phyloP scores from a whole-genome alignment of 2,329 filamentous ascomycete genomes.

The Monosporascus sp. region DNA sequence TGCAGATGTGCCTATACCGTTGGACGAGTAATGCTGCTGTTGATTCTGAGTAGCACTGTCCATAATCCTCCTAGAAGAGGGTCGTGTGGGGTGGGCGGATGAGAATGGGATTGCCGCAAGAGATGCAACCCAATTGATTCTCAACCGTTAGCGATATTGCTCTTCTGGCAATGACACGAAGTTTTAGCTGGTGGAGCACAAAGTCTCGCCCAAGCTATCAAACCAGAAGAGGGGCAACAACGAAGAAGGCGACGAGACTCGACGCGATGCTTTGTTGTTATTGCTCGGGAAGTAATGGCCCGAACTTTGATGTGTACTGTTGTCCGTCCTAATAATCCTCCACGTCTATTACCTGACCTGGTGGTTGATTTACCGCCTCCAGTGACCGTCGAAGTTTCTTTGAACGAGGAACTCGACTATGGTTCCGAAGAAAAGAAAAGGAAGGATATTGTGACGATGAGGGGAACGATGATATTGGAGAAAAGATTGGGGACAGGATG shows the following conservation, averaged over 20 bases:
- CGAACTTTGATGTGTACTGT: conserved; percentile 11
- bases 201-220: not conserved
- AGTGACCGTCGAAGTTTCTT: conserved; percentile 17
- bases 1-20: conserved; percentile 51
- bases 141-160: not conserved
- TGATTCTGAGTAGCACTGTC: conserved; percentile 38
- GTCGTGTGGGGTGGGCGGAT: conserved; percentile 13
- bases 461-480: conserved; percentile 29
- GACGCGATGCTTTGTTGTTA: conserved; percentile 9
- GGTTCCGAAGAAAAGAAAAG: conserved; percentile 12
- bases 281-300: conserved; percentile 12
- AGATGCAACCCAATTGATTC: conserved; percentile 14
- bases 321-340: conserved; percentile 21
- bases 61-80: conserved; percentile 38
- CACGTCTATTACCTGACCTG: conserved; percentile 26
- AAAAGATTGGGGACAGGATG: conserved; percentile 30
- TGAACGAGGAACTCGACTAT: conserved; percentile 19
- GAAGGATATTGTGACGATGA: conserved; percentile 20
- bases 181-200: not conserved
- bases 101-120: conserved; percentile 19
- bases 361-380: conserved; percentile 19
- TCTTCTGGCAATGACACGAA: not conserved
- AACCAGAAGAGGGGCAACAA: conserved; percentile 2
- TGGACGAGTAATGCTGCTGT: conserved; percentile 45
- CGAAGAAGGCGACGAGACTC: not conserved